These are phyloP conservation scores for Misopates orontium DNA, from an alignment of 257 asterid species.

Conservation along the genomic window DNA sequence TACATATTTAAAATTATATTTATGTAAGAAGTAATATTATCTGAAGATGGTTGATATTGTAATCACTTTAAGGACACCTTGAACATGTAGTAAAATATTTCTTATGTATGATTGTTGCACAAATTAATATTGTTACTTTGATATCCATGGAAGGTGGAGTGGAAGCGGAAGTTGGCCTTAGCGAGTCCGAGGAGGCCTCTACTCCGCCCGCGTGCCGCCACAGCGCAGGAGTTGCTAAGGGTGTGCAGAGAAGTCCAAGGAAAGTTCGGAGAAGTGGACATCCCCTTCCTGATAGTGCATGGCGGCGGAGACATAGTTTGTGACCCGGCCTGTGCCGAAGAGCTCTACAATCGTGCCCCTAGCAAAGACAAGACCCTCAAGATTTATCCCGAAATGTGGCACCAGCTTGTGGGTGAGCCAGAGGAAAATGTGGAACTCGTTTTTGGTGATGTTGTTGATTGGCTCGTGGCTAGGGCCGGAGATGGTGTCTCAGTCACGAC, in stretches of 20 bases:
- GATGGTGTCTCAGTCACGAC: neutral
- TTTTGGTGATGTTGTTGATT: constrained; percentile 69
- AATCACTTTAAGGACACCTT: too few species aligned
- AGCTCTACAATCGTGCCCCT: constrained; percentile 52
- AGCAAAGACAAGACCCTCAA: constrained; percentile 73
- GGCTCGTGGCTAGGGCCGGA: constrained; percentile 61
- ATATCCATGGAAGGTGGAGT: constrained; percentile 54
- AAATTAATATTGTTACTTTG: neutral
- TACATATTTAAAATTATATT: too few species aligned
- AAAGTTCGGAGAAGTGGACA: constrained; percentile 59
- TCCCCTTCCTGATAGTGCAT: constrained; percentile 78
- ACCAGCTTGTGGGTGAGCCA: constrained; percentile 85
- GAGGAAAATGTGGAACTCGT: constrained; percentile 80
- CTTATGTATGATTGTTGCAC: neutral
- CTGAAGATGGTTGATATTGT: too few species aligned
- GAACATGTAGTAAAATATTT: neutral
- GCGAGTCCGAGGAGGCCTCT: constrained; percentile 80
- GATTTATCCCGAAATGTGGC: constrained; percentile 83
- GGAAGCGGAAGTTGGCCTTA: constrained; percentile 83
- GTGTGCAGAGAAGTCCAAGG: constrained; percentile 73
- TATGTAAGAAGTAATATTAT: too few species aligned
- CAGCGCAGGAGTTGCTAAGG: constrained; percentile 79
- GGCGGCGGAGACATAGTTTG: constrained; percentile 71
- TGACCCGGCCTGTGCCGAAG: constrained; percentile 67
- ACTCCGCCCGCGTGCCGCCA: constrained; percentile 86